phyloP scores from a whole-genome alignment of 306 rosid genomes.

The Begonia masoniana region DNA sequence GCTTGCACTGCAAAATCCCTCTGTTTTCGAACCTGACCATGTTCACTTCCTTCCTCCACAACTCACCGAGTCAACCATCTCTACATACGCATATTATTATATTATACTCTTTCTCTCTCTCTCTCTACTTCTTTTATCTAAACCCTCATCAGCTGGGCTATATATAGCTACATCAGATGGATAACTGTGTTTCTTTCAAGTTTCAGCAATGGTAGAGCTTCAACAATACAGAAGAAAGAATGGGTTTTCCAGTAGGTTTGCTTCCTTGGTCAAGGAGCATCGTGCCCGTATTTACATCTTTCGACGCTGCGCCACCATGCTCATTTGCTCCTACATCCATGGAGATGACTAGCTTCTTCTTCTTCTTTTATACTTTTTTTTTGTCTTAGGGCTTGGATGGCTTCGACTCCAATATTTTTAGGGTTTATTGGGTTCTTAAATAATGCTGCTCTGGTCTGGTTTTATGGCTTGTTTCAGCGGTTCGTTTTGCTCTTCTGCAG shows the following conservation, averaged over 20 bases:
- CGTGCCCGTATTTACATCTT: conserved; percentile 82
- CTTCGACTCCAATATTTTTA: too few species aligned
- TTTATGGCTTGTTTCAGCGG: too few species aligned
- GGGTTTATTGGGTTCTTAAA: too few species aligned
- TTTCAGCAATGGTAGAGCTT: conserved; percentile 4
- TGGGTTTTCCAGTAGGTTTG: conserved; percentile 53
- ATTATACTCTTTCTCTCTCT: too few species aligned
- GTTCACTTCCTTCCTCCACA: conserved; percentile 32
- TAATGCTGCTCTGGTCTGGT: too few species aligned
- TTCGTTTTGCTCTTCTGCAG: too few species aligned
- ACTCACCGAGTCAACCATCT: conserved; percentile 1
- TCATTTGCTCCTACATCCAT: conserved; percentile 82
- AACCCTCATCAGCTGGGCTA: too few species aligned
- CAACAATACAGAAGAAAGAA: conserved; percentile 13
- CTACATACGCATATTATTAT: too few species aligned
- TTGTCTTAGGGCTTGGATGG: too few species aligned
- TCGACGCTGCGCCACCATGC: conserved; percentile 93
- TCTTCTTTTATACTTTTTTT: background rate
- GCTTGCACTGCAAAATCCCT: conserved; percentile 26
- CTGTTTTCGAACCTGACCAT: conserved; percentile 68
- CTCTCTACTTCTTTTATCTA: too few species aligned
- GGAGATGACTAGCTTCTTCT: conserved; percentile 46
- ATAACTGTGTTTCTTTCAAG: background rate
- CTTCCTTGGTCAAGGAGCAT: conserved; percentile 69
- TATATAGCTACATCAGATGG: too few species aligned